Evolutionary conservation across 257 asterid genomes (phyloP).

Genomic region (Penstemon davidsonii): DNA sequence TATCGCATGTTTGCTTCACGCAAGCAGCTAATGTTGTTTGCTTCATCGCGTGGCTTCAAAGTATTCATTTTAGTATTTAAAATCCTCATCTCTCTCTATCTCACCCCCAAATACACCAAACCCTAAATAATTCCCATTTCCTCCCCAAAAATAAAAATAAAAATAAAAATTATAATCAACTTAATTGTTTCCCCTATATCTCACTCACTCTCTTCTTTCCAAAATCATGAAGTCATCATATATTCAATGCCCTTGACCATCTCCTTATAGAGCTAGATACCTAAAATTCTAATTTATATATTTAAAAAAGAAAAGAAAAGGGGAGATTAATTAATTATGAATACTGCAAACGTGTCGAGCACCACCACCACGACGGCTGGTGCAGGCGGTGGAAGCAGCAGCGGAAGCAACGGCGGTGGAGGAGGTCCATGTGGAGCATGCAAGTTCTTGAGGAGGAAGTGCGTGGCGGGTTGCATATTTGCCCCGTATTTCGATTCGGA

Average conservation of each 20-base stretch:
- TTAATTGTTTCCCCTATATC: too few species aligned
- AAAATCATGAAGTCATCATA: constrained; percentile 23
- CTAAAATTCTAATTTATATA: neutral
- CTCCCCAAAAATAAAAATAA: neutral
- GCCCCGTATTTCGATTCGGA: constrained; percentile 95
- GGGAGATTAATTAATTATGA: constrained; percentile 33
- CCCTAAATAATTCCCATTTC: constrained; percentile 48
- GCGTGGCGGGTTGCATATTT: constrained; percentile 83
- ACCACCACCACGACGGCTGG: constrained; percentile 32
- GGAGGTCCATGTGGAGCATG: constrained; percentile 99
- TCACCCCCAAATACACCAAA: constrained; percentile 51
- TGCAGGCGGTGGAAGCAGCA: constrained; percentile 31
- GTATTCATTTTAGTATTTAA: constrained; percentile 59
- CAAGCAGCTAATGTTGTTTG: constrained; percentile 92
- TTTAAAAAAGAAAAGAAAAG: too few species aligned
- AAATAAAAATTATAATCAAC: too few species aligned
- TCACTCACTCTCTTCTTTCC: neutral
- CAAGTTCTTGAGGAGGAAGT: constrained; percentile 91
- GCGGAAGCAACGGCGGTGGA: constrained; percentile 35
- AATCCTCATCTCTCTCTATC: constrained; percentile 33
- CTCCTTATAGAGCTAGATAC: neutral
- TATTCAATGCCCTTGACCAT: neutral
- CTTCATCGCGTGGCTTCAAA: constrained; percentile 99
- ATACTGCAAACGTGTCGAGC: constrained; percentile 41
- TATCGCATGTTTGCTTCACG: constrained; percentile 99